phyloP scores from a whole-genome alignment of 495 filamentous ascomycete genomes.

The Staphylotrichum longicolle region DNA sequence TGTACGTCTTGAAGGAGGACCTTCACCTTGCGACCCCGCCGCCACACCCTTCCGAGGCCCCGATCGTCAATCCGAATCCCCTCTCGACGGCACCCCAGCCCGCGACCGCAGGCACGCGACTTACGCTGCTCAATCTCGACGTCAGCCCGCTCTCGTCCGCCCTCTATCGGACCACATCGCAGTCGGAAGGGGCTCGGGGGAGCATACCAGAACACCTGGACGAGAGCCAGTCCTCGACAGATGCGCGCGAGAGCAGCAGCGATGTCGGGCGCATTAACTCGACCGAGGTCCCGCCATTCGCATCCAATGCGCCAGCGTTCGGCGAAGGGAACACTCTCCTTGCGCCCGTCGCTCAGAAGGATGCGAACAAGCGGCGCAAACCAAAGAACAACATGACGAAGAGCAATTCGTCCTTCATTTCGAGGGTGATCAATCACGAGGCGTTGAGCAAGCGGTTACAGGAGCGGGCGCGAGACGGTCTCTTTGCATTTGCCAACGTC shows the following conservation, averaged over 20 bases:
- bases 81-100: conserved; percentile 78
- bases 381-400: conserved; percentile 97
- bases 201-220: conserved; percentile 60
- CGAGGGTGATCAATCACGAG: conserved; percentile 90
- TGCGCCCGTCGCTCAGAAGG: conserved; percentile 59
- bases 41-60: conserved; percentile 90
- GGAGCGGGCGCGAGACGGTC: conserved; percentile 72
- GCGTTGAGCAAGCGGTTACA: conserved; percentile 69
- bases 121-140: conserved; percentile 71
- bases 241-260: conserved; percentile 49
- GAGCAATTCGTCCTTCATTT: conserved; percentile 96
- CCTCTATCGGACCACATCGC: conserved; percentile 47
- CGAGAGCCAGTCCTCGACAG: conserved; percentile 61
- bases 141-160: conserved; percentile 57
- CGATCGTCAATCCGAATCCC: conserved; percentile 80
- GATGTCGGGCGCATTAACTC: conserved; percentile 41
- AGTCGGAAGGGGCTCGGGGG: conserved; percentile 42
- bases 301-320: conserved; percentile 62
- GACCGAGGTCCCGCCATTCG: conserved; percentile 38
- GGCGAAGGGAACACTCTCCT: conserved; percentile 84
- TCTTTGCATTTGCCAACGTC: conserved; percentile 91
- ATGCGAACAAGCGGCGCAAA: conserved; percentile 75
- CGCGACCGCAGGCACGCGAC: conserved; percentile 79
- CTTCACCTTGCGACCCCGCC: conserved; percentile 90
- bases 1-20: conserved; percentile 84